Conservation (phyloP, 129 eudicot genomes). For the Silybum marianum region DNA sequence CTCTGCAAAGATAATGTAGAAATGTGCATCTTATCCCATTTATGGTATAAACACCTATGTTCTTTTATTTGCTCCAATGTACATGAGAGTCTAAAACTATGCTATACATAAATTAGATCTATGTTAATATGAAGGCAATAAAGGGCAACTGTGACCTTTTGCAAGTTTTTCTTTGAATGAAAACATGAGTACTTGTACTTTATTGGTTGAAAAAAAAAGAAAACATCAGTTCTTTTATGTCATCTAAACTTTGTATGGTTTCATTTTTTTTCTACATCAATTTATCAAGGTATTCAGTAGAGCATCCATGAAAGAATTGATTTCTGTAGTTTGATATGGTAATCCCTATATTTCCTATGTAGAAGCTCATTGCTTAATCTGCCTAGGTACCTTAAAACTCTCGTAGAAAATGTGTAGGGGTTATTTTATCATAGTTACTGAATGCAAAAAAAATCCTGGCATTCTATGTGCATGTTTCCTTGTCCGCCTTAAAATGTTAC, state of each 20-base stretch:
- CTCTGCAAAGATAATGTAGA: neutral
- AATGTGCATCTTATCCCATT: neutral
- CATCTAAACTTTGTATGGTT: neutral
- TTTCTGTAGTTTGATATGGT: neutral
- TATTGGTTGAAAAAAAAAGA: too few relatives aligned
- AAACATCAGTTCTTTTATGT: neutral
- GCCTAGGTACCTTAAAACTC: neutral
- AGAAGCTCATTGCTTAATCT: neutral
- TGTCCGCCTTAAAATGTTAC: neutral
- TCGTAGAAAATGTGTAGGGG: neutral
- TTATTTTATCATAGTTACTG: too few relatives aligned
- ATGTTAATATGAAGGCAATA: neutral
- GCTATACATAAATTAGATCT: neutral
- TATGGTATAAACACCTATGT: too few relatives aligned
- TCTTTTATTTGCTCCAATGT: neutral
- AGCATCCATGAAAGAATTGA: neutral
- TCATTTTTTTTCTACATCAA: neutral
- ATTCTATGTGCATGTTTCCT: neutral
- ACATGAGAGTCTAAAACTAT: neutral
- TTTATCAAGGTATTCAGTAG: neutral
- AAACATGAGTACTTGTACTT: neutral
- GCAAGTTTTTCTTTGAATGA: neutral
- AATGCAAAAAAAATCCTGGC: neutral
- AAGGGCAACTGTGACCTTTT: neutral
- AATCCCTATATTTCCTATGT: neutral